Conservation (phyloP, 768 basidiomycete genomes). For the Russula vinacea region DNA sequence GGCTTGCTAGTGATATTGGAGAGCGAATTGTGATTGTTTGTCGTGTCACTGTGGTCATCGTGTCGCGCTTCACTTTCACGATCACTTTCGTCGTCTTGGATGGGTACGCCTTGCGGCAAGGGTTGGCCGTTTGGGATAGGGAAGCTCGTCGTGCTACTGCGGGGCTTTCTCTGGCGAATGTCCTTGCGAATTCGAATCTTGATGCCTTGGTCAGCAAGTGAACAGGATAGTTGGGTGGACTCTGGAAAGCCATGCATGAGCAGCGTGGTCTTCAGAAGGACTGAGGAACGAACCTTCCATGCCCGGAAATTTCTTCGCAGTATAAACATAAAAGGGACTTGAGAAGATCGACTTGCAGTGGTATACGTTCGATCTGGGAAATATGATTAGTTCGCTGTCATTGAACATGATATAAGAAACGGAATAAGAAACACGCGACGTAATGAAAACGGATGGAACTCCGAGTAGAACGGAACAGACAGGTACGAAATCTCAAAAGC, state of each 20-base stretch:
- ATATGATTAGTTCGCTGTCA: background rate
- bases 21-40: slow-evolving; percentile 28
- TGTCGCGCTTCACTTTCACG: slow-evolving; percentile 27
- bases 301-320: slow-evolving; percentile 94
- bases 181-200: slow-evolving; percentile 94
- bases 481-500: slow-evolving; percentile 10
- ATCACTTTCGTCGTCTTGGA: slow-evolving; percentile 27
- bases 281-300: slow-evolving; percentile 70
- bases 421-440: slow-evolving; percentile 26
- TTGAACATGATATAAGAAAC: background rate
- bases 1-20: slow-evolving; percentile 19
- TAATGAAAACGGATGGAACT: slow-evolving; percentile 10
- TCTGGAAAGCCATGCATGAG: slow-evolving; percentile 45
- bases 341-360: slow-evolving; percentile 91
- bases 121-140: slow-evolving; percentile 23
- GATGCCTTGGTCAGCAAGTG: slow-evolving; percentile 92
- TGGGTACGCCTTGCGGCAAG: slow-evolving; percentile 23
- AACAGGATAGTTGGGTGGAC: slow-evolving; percentile 83
- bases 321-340: slow-evolving; percentile 89
- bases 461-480: slow-evolving; percentile 14
- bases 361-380: slow-evolving; percentile 68
- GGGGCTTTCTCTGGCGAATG: slow-evolving; percentile 76
- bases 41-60: slow-evolving; percentile 24
- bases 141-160: slow-evolving; percentile 24
- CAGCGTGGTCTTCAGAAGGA: slow-evolving; percentile 3